These are phyloP conservation scores for Pelargonium cotyledonis DNA, from an alignment of 441 rosid genomes.

Conservation along the genomic window DNA sequence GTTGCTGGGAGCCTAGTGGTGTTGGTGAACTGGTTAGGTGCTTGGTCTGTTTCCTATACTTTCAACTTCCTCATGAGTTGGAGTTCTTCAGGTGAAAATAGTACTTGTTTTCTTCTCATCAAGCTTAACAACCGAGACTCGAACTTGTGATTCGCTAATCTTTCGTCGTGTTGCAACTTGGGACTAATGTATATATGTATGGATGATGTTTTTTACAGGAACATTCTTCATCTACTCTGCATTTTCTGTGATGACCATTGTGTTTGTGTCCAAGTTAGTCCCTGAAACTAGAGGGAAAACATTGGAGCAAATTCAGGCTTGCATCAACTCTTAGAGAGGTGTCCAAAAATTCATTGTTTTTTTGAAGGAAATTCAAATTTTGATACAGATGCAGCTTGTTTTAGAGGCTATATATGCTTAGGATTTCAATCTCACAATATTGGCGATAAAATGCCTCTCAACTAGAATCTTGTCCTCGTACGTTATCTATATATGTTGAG, in stretches of 20 bases:
- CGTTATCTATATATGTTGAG: too few species aligned
- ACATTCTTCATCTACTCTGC: conserved; percentile 69
- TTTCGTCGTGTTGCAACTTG: neutral
- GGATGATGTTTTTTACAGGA: conserved; percentile 39
- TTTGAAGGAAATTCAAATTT: too few species aligned
- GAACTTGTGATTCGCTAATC: neutral
- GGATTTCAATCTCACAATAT: too few species aligned
- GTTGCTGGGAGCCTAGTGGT: conserved; percentile 86
- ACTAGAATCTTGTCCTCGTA: too few species aligned
- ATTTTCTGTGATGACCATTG: conserved; percentile 47
- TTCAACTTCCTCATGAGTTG: conserved; percentile 77
- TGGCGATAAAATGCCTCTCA: too few species aligned
- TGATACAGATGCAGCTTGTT: too few species aligned
- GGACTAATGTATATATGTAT: neutral
- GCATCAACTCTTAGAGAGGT: conserved; percentile 44
- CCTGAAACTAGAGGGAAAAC: conserved; percentile 95
- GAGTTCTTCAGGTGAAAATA: conserved; percentile 58
- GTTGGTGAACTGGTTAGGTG: conserved; percentile 82
- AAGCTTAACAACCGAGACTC: neutral
- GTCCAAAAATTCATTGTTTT: too few species aligned
- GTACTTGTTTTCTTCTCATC: neutral
- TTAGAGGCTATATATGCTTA: too few species aligned
- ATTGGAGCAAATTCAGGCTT: conserved; percentile 72
- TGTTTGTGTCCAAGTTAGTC: conserved; percentile 67
- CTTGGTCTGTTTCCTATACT: conserved; percentile 83